Percentiles rank a stretch among this genome's conserved stretches.
phyloP scores from a whole-genome alignment of 2,329 filamentous ascomycete genomes.

The Cercospora citrullina region DNA sequence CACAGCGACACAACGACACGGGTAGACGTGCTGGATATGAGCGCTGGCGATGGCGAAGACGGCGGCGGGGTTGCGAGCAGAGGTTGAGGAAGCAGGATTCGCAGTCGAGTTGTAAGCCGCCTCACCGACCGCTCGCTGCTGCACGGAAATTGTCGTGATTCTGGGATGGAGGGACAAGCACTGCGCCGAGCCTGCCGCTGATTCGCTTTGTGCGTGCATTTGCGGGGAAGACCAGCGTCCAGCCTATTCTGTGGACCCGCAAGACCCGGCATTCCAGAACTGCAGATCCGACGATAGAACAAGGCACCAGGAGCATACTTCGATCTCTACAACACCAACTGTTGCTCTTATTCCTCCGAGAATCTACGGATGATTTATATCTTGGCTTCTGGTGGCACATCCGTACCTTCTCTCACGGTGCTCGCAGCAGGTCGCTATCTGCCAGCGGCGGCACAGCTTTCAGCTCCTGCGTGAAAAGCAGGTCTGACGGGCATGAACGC shows the following conservation, averaged over 20 bases:
- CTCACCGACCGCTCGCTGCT: conserved; percentile 2
- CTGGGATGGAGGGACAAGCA: background rate
- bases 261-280: conserved; percentile 2
- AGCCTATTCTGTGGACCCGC: background rate
- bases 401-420: background rate
- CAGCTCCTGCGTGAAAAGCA: background rate
- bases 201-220: conserved; percentile 1
- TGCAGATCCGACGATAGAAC: background rate
- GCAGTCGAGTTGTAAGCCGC: background rate
- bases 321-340: background rate
- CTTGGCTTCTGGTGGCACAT: background rate
- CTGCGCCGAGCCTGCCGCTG: background rate
- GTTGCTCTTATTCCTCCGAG: background rate
- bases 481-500: conserved; percentile 1
- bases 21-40: background rate
- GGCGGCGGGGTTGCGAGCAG: background rate
- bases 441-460: background rate
- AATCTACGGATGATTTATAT: background rate
- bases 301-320: background rate
- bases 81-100: background rate
- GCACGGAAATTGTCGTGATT: background rate
- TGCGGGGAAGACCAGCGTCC: background rate
- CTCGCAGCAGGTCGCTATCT: background rate
- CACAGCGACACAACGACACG: background rate
- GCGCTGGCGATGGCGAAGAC: background rate